phyloP scores from a whole-genome alignment of 805 yeast genomes.

The Yamadazyma ubonensis region DNA sequence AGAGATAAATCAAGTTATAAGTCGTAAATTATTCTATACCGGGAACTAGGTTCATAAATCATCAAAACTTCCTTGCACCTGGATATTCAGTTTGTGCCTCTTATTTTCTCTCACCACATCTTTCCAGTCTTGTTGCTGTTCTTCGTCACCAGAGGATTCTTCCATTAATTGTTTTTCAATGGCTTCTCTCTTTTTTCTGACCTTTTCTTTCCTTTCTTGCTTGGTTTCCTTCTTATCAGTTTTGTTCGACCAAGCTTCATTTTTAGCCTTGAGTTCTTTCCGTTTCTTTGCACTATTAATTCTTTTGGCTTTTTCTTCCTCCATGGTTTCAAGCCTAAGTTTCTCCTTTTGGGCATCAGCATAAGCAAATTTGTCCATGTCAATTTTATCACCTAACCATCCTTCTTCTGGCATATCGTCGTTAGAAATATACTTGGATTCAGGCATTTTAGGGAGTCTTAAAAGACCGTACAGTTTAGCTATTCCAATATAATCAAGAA shows the following conservation, averaged over 20 bases:
- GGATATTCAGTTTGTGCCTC: constrained; percentile 46
- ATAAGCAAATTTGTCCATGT: constrained; percentile 68
- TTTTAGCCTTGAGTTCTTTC: constrained; percentile 48
- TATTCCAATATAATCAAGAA: constrained; percentile 67
- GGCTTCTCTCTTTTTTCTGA: constrained; percentile 64
- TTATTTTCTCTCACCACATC: constrained; percentile 68
- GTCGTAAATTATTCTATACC: too few relatives aligned
- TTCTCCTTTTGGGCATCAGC: constrained; percentile 63
- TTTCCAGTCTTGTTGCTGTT: constrained; percentile 80
- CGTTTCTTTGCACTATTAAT: constrained; percentile 41
- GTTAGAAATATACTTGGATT: constrained; percentile 50
- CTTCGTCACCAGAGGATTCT: constrained; percentile 47
- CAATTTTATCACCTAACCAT: constrained; percentile 63
- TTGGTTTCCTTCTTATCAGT: constrained; percentile 59
- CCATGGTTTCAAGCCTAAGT: constrained; percentile 57
- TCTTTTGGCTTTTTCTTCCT: constrained; percentile 40
- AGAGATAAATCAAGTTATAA: too few relatives aligned
- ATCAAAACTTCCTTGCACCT: constrained; percentile 61
- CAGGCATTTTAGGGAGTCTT: constrained; percentile 94
- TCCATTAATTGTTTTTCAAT: constrained; percentile 53
- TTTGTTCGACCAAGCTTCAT: constrained; percentile 81
- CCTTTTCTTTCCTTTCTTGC: constrained; percentile 63
- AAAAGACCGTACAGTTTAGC: constrained; percentile 78
- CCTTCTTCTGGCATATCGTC: constrained; percentile 66
- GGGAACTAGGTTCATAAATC: too few relatives aligned